Evolutionary conservation across 2,329 filamentous ascomycete species (phyloP).

Genomic region (Colletotrichum sp.): DNA sequence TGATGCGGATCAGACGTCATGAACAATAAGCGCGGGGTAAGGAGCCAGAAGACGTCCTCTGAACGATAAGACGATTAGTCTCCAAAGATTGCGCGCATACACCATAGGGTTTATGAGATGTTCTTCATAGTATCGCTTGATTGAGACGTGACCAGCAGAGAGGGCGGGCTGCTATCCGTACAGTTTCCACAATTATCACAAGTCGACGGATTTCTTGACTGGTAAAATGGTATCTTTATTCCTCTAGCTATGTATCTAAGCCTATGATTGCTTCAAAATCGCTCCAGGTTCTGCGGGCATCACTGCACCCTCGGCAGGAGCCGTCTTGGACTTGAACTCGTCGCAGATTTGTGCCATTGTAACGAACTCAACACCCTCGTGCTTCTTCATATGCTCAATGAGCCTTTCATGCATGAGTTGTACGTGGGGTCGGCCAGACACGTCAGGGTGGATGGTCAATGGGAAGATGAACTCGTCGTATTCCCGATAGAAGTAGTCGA

Average conservation of each 20-base stretch:
- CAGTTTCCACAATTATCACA: not conserved
- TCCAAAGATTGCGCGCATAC: not conserved
- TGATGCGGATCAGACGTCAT: not conserved
- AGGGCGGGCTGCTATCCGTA: not conserved
- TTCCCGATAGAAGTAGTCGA: constrained; percentile 77
- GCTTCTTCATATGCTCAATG: constrained; percentile 71
- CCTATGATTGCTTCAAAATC: constrained; percentile 47
- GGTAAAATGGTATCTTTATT: not conserved
- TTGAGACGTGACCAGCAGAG: not conserved
- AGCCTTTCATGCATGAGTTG: constrained; percentile 74
- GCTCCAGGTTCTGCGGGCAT: constrained; percentile 62
- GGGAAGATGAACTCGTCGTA: constrained; percentile 80
- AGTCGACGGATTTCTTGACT: not conserved
- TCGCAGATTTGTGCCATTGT: constrained; percentile 75
- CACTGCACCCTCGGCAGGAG: constrained; percentile 59
- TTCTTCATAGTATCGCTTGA: not conserved
- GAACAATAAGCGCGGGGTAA: not conserved
- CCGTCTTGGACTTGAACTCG: constrained; percentile 72
- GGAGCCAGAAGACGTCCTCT: not conserved
- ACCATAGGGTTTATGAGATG: not conserved
- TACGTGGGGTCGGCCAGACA: constrained; percentile 73
- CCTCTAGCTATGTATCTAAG: not conserved
- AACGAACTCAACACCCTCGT: constrained; percentile 66
- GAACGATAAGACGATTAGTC: not conserved
- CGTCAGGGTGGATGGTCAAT: constrained; percentile 78